phyloP scores from a whole-genome alignment of 306 rosid genomes.

The Cucumis hystrix region DNA sequence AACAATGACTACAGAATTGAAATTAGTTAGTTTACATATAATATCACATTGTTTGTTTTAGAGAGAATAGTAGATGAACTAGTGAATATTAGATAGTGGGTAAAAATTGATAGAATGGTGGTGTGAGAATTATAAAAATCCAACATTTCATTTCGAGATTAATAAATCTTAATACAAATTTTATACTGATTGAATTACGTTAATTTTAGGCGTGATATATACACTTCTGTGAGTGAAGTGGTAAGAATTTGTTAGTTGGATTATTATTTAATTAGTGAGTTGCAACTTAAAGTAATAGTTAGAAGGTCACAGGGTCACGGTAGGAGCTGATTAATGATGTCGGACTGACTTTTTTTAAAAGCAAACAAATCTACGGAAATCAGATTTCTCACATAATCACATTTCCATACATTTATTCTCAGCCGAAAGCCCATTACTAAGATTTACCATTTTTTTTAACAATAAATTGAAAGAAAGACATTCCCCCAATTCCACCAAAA shows the following conservation, averaged over 20 bases:
- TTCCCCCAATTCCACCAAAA: not conserved
- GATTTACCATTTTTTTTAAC: not conserved
- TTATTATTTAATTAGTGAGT: not conserved
- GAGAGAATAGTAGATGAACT: no score
- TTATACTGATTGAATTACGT: no score
- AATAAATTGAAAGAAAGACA: not conserved
- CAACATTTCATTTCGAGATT: no score
- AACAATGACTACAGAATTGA: no score
- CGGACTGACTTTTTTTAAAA: not conserved
- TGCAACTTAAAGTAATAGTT: not conserved
- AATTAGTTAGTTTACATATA: no score
- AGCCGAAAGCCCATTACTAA: not conserved
- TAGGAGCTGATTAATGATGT: not conserved
- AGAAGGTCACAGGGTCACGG: not conserved
- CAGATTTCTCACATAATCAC: conserved; percentile 4
- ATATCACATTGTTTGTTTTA: no score
- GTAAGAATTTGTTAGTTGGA: no score
- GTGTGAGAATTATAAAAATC: no score
- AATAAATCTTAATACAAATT: no score
- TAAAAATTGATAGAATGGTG: no score
- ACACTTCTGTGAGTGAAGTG: not conserved
- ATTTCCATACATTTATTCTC: not conserved
- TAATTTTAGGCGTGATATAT: no score
- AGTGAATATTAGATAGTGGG: no score
- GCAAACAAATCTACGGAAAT: not conserved